Evolutionary conservation across 2,329 filamentous ascomycete genomes (phyloP).

Genomic region (Aspergillus tubingensis): DNA sequence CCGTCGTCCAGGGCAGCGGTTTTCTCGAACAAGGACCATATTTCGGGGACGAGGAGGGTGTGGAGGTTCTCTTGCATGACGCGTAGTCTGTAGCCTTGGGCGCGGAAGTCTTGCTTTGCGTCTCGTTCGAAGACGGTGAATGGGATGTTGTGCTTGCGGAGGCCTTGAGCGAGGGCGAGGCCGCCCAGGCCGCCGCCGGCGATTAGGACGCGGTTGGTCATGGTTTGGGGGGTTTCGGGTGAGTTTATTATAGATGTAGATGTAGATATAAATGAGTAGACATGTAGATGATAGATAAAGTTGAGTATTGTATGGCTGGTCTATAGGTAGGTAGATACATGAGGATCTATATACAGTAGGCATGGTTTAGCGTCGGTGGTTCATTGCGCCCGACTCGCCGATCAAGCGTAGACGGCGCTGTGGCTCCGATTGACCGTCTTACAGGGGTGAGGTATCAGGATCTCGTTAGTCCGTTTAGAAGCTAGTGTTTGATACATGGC

Average conservation of each 20-base stretch:
- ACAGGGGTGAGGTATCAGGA: not conserved
- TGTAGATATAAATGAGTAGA: not conserved
- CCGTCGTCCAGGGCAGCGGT: conserved; percentile 18
- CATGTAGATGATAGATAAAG: not conserved
- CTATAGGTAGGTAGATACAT: not conserved
- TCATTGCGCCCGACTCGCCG: not conserved
- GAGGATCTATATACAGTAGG: no score
- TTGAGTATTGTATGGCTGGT: no score
- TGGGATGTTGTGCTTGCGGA: conserved; percentile 35
- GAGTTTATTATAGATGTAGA: not conserved
- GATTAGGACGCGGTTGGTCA: conserved; percentile 31
- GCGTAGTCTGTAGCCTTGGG: conserved; percentile 44
- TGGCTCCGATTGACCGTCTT: not conserved
- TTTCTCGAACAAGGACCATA: conserved; percentile 23
- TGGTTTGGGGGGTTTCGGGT: not conserved
- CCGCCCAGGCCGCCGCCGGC: conserved; percentile 41
- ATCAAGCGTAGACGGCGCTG: not conserved
- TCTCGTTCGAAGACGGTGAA: conserved; percentile 43
- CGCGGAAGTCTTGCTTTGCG: conserved; percentile 28
- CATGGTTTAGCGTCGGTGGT: not conserved
- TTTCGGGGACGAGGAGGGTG: not conserved
- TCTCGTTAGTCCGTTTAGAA: no score
- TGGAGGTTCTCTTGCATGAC: not conserved
- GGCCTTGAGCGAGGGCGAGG: conserved; percentile 39
- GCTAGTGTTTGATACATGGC: no score